Evolutionary conservation across 495 filamentous ascomycete species (phyloP), one percentile per base, ranked within the genome.

Genomic region (Bombardia bombarda): DNA sequence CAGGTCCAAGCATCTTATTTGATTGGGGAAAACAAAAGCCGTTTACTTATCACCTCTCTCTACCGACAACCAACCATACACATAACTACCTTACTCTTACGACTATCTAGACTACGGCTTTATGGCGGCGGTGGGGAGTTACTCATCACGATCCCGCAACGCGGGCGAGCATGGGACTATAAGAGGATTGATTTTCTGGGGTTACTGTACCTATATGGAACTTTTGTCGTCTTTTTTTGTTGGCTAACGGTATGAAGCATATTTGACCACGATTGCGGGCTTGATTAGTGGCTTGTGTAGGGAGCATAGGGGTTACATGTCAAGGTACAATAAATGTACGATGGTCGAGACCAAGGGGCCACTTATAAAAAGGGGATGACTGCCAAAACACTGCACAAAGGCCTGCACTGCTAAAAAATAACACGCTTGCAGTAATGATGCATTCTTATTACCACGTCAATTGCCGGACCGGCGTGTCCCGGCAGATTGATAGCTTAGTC

Each of bases 1-100:
- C 73, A 80, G 92, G 75, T 88, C 84, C 51, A 92, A 92, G 79
- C 86, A 92, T 70, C 73, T 92, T 50, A 92, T 92, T 52, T 92
- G 79, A 58, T 20, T 1, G 13, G n/a, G 3, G 31, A 18, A 2
- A 7, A 13, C n/a, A n/a, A n/a, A n/a, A n/a, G n/a, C n/a, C n/a
- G n/a, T n/a, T n/a, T n/a, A n/a, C n/a, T n/a, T n/a, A n/a, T n/a
- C n/a, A n/a, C n/a, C n/a, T n/a, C n/a, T n/a, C n/a, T n/a, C n/a
- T n/a, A 21, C 13, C 14, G 18, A 20, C 34, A 16, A 10, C 2
- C 20, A 13, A 19, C 12, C 8, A 16, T 6, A 26, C 16, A 37
- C 22, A 19, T 20, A 26, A 25, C 35, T 12, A 25, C 18, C 23
- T 31, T 36, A 25, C 18, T 38, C 42, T 16, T 25, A 37, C 14